Evolutionary conservation across 306 rosid genomes (phyloP), one percentile per base, ranked within the genome.

Genomic region (Fagus sylvatica): DNA sequence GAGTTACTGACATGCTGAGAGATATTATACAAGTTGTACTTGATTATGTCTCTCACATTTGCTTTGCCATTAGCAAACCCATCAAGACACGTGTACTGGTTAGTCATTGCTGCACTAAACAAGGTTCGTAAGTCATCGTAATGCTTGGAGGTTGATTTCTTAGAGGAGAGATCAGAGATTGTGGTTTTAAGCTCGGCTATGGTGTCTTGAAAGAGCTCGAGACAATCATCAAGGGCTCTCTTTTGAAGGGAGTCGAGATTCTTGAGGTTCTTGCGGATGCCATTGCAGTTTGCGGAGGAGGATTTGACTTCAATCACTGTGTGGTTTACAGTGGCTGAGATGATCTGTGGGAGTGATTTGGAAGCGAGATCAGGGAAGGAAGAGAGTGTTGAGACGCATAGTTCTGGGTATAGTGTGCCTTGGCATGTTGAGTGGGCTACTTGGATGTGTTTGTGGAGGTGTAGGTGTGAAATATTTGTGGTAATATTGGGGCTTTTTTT

Each of bases 31-130:
- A 92, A 11, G 13, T 59, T 79, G 7, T 77, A 57, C 81, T 90
- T 74, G 0, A 94, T 81, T 37, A 37, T 64, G 0, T 53, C 28
- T 40, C 88, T 85, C 51, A 89, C 81, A 30, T 75, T 73, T 2
- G 72, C 84, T 43, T 79, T 64, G 30, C 83, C 61, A 61, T 76
- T 61, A 0, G 85, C 85, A 33, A 94, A 88, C 30, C 97, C 98
- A 28, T 94, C 98, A 0, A 92, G 88, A n/a, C 97, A 92, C 65
- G 98, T 94, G 89, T 82, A 81, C 64, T 92, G 76, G 67, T 94
- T 94, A 3, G 98, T 94, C 91, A 94, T 92, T 15, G 98, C 95
- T 0, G 85, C 97, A 41, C 98, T 94, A 0, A 94, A 78, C 6
- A 90, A 60, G 0, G 97, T 90, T 82, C 85, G 90, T 42, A 79